phyloP scores from a whole-genome alignment of 208 protist genomes.

The Crithidia expoeki region DNA sequence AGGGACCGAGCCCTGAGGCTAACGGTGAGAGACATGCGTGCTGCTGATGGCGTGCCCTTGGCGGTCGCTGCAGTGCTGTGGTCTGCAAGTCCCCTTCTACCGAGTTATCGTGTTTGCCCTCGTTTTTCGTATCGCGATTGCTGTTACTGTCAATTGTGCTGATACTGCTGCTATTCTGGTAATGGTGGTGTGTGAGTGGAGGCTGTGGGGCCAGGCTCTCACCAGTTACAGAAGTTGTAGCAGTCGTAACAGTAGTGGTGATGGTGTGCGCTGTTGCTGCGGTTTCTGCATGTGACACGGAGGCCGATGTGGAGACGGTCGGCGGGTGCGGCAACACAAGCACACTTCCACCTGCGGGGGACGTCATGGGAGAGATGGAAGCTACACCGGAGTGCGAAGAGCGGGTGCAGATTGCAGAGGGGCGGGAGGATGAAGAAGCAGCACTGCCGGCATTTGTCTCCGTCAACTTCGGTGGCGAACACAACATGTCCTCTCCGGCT shows the following conservation, averaged over 20 bases:
- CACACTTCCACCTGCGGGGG: not conserved
- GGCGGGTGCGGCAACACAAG: not conserved
- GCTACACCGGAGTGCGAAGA: not conserved
- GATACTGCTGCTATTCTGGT: not conserved
- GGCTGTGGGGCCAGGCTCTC: no score
- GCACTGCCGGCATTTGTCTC: not conserved
- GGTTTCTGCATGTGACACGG: no score
- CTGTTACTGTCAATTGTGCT: not conserved
- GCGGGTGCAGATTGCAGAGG: not conserved
- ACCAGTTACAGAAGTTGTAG: no score
- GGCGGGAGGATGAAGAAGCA: not conserved
- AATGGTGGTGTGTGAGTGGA: no score
- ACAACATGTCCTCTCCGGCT: not conserved
- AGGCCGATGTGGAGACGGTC: not conserved
- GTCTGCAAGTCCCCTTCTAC: not conserved
- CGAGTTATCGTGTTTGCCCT: not conserved
- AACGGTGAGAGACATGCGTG: not conserved
- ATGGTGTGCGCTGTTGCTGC: not conserved
- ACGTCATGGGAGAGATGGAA: constrained; percentile 3
- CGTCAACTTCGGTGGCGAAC: not conserved
- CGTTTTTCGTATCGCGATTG: not conserved
- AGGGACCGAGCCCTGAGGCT: not conserved
- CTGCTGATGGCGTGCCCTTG: not conserved
- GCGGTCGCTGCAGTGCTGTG: not conserved
- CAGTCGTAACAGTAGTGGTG: not conserved